A percentile compares a stretch with the other conserved stretches of the same genome.
Evolutionary conservation across 805 yeast genomes (phyloP).

Genomic region (Wickerhamomyces bovis): DNA sequence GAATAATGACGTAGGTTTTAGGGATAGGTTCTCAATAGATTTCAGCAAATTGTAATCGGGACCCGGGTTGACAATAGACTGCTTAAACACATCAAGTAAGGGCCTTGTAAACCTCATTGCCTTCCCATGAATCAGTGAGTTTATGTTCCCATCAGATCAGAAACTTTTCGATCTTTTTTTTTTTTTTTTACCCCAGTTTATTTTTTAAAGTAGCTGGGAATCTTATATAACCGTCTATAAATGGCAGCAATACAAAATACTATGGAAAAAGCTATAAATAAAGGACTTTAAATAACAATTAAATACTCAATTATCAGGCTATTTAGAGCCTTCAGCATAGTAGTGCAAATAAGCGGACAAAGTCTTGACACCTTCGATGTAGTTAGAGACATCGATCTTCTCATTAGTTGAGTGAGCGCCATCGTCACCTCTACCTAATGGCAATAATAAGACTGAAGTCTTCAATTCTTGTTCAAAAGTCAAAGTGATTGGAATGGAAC

Average conservation of each 20-base stretch:
- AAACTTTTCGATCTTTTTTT: too few species aligned
- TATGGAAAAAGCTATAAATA: neutral
- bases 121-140: too few species aligned
- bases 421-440: conserved; percentile 98
- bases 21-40: neutral
- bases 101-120: neutral
- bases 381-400: conserved; percentile 83
- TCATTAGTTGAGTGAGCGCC: conserved; percentile 99
- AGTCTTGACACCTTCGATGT: conserved; percentile 89
- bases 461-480: conserved; percentile 86
- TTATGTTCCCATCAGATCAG: too few species aligned
- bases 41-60: neutral
- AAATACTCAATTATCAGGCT: neutral
- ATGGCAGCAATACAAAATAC: neutral
- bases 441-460: conserved; percentile 81
- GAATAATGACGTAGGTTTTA: neutral
- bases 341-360: conserved; percentile 91
- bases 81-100: neutral
- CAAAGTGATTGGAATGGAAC: conserved; percentile 94
- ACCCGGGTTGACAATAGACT: neutral
- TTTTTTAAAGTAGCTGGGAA: too few species aligned
- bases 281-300: neutral
- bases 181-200: too few species aligned
- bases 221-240: neutral
- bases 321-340: conserved; percentile 37